These are phyloP conservation scores for Lepidium africanum DNA, from an alignment of 345 rosid genomes.

Conservation along the genomic window DNA sequence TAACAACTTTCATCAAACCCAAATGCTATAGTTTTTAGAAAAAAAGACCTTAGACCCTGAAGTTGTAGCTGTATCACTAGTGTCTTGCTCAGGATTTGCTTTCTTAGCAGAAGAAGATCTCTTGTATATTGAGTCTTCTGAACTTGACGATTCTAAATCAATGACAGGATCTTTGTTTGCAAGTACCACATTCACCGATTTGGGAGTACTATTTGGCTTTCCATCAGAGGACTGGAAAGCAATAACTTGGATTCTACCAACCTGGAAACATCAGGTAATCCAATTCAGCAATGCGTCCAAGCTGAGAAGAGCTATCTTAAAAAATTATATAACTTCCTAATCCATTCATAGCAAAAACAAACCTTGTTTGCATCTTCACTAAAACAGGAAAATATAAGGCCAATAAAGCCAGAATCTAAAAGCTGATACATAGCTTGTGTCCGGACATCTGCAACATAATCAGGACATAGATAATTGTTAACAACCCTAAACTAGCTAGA, in stretches of 20 bases:
- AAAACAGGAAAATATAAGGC: constrained; percentile 90
- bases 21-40: neutral
- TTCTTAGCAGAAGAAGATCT: constrained; percentile 42
- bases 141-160: constrained; percentile 76
- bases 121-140: constrained; percentile 39
- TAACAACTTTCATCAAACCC: neutral
- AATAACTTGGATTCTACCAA: constrained; percentile 94
- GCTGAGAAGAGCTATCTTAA: neutral
- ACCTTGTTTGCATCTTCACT: constrained; percentile 92
- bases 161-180: constrained; percentile 48
- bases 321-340: neutral
- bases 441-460: constrained; percentile 71
- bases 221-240: constrained; percentile 98
- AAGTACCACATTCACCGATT: constrained; percentile 43
- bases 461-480: neutral
- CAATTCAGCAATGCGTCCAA: neutral
- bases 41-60: constrained; percentile 46
- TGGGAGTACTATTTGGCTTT: constrained; percentile 45
- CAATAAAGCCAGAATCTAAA: constrained; percentile 92
- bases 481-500: neutral
- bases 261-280: constrained; percentile 38
- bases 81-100: constrained; percentile 55
- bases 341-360: neutral
- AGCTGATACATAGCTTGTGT: constrained; percentile 99
- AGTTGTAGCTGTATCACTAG: constrained; percentile 51